phyloP scores from a whole-genome alignment of 2,329 filamentous ascomycete species.

The Arthrobotrys sinensis region DNA sequence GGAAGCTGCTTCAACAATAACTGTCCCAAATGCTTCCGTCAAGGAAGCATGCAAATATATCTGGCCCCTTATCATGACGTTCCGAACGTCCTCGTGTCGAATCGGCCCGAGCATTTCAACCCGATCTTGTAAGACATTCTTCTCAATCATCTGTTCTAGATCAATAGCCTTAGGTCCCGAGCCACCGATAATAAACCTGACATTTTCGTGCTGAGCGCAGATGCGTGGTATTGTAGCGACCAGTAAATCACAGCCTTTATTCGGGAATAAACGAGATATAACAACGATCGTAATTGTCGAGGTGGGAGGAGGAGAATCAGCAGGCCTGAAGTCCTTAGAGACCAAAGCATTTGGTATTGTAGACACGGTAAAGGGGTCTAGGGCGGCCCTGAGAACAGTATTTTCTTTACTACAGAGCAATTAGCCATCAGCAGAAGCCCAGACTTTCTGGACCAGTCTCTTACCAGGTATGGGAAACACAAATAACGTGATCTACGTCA shows the following conservation, averaged over 20 bases:
- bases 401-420: conserved; percentile 85
- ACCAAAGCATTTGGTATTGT: conserved; percentile 98
- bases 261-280: conserved; percentile 97
- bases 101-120: conserved; percentile 93
- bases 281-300: conserved; percentile 95
- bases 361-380: conserved; percentile 96
- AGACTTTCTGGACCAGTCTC: conserved; percentile 63
- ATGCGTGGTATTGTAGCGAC: conserved; percentile 96
- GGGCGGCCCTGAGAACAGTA: conserved; percentile 90
- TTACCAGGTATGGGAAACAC: conserved; percentile 97
- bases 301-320: conserved; percentile 68
- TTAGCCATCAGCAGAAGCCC: conserved; percentile 14
- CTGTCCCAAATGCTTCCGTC: conserved; percentile 97
- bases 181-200: conserved; percentile 96
- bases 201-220: conserved; percentile 88
- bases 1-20: conserved; percentile 95
- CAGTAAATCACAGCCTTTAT: conserved; percentile 97
- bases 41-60: conserved; percentile 96
- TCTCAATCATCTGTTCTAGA: conserved; percentile 97
- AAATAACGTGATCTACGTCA: conserved; percentile 98
- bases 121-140: conserved; percentile 91
- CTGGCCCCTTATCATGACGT: conserved; percentile 97
- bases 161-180: conserved; percentile 97
- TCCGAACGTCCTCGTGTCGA: conserved; percentile 94
- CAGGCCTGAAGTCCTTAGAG: conserved; percentile 89